phyloP scores from a whole-genome alignment of 1,284 basidiomycete species.

The Cryptococcus sp. region DNA sequence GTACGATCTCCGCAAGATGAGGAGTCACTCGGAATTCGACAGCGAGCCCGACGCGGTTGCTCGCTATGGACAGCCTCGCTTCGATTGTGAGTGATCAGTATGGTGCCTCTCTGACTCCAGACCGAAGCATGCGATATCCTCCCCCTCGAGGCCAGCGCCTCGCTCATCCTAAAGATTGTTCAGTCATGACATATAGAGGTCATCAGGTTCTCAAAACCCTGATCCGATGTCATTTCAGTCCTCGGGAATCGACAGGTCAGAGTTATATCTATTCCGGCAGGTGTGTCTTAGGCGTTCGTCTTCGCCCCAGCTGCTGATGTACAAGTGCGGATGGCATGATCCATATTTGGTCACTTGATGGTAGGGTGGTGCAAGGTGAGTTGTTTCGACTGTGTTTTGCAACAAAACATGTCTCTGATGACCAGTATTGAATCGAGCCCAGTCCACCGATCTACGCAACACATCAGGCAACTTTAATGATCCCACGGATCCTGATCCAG shows the following conservation, averaged over 20 bases:
- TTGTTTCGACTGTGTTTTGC: neutral
- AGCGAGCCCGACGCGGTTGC: constrained; percentile 49
- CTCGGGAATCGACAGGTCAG: constrained; percentile 81
- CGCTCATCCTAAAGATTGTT: constrained; percentile 79
- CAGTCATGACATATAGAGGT: constrained; percentile 92
- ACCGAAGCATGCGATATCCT: constrained; percentile 59
- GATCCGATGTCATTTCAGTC: constrained; percentile 94
- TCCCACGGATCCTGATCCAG: constrained; percentile 34
- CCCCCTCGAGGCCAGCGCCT: constrained; percentile 19
- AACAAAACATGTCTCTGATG: neutral
- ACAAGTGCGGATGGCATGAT: constrained; percentile 35
- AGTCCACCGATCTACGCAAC: constrained; percentile 65
- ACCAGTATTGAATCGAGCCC: constrained; percentile 69
- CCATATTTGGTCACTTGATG: constrained; percentile 93
- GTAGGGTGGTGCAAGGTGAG: constrained; percentile 50
- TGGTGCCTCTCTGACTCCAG: constrained; percentile 36
- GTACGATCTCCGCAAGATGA: constrained; percentile 95
- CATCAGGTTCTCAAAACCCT: constrained; percentile 89
- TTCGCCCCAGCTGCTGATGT: constrained; percentile 6
- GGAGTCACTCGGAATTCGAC: constrained; percentile 65
- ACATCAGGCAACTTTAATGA: constrained; percentile 35
- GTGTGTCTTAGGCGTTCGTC: constrained; percentile 5
- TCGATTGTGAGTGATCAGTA: constrained; percentile 61
- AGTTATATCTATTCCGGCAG: constrained; percentile 89
- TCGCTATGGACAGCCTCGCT: constrained; percentile 61